These are phyloP conservation scores for Dryas drummondii DNA, from an alignment of 306 rosid species.

Conservation along the genomic window DNA sequence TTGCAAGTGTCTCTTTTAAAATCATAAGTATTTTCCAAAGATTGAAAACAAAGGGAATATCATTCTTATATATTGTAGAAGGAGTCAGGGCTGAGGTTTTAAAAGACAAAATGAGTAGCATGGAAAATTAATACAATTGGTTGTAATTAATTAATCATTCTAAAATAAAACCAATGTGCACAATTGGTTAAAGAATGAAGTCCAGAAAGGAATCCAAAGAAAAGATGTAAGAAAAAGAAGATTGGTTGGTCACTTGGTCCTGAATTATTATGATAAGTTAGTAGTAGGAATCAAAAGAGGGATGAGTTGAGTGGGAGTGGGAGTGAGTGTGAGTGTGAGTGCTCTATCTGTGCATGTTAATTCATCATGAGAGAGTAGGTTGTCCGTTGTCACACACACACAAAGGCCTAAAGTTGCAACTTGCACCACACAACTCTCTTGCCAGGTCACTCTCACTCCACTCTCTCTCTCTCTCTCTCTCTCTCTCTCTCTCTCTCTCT, in stretches of 20 bases:
- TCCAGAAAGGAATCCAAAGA: conserved; percentile 24
- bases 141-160: conserved; percentile 1
- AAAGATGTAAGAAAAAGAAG: not conserved
- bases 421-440: conserved; percentile 13
- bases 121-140: not conserved
- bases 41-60: not conserved
- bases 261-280: not conserved
- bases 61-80: conserved; percentile 6
- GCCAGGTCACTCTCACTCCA: conserved; percentile 15
- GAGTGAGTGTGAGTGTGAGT: conserved; percentile 18
- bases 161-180: conserved; percentile 9
- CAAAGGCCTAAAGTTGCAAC: conserved; percentile 35
- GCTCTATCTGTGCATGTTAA: conserved; percentile 34
- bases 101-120: not conserved
- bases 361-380: conserved; percentile 42
- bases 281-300: conserved; percentile 9
- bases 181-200: conserved; percentile 9
- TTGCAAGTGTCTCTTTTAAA: not conserved
- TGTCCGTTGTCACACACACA: conserved; percentile 24
- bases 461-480: not conserved
- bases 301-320: not conserved
- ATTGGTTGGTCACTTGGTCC: conserved; percentile 27
- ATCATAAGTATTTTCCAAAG: not conserved
- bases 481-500: not conserved
- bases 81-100: not conserved